Evolutionary conservation across 2,329 filamentous ascomycete species (phyloP), one percentile per base, ranked within the genome.

Genomic region (Chrysoporthe deuterocubensis): DNA sequence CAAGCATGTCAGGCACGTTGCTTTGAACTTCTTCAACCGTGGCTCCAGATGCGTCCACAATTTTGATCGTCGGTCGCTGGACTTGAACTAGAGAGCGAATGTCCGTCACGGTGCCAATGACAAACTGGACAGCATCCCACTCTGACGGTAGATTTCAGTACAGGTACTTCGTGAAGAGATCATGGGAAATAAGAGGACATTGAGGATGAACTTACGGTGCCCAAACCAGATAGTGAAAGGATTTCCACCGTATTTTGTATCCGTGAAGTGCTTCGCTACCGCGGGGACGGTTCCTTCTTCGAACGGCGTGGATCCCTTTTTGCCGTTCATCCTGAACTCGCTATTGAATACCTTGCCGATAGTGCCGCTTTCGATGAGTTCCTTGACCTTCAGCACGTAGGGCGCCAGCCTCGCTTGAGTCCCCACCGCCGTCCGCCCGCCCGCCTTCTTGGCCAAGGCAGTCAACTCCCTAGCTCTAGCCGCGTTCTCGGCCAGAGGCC

Each of bases 321-420:
- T 81, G 0, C 80, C 81, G 50, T 73, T 77, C 0, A 76, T 79
- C 40, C 74, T 76, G 9, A 83, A 71, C 46, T 86, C 84, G 8
- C 80, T 83, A 65, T 84, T 87, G n/a, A 88, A 71, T 0, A 89
- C 76, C 52, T 81, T 82, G 0, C 87, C 87, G 37, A 89, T 81
- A 2, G 74, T 75, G 0, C 84, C 85, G 0, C 76, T 73, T 0
- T 73, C 74, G 7, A 89, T 62, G 1, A 87, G 48, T 13, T 81
- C 76, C 40, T 78, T 80, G 4, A 89, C 43, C 71, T 81, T 84
- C 1, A 76, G 69, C 3, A 83, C 73, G 0, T 81, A 70, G 0
- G 86, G 85, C 0, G 82, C 75, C 9, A 83, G 72, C 0, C 81
- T 77, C 0, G 83, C 85, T 72, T 89, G 87, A 1, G 87, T 67